These are phyloP conservation scores for Solanum dulcamara DNA, from an alignment of 257 asterid genomes.

Conservation along the genomic window DNA sequence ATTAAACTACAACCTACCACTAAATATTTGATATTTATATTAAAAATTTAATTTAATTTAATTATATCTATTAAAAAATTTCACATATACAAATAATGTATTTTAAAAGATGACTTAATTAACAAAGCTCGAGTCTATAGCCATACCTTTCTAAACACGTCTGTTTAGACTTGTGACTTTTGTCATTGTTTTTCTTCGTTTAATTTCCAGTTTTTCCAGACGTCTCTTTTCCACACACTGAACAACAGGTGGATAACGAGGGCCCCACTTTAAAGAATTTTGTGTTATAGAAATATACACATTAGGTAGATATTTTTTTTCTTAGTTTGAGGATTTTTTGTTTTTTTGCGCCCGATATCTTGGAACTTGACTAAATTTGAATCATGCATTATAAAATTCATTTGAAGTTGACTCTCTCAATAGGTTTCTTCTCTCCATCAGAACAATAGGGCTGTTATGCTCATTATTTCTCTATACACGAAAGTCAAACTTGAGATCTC, in stretches of 20 bases:
- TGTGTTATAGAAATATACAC: background rate
- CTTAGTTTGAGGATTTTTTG: background rate
- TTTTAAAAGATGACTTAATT: fast-evolving
- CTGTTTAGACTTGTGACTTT: background rate
- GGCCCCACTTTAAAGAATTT: background rate
- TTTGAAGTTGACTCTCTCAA: too few relatives aligned
- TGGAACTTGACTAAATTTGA: too few relatives aligned
- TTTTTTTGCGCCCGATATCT: too few relatives aligned
- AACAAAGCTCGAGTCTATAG: background rate
- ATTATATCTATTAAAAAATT: too few relatives aligned
- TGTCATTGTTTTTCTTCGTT: background rate
- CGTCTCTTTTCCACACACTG: background rate
- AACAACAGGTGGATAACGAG: background rate
- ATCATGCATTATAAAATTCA: too few relatives aligned
- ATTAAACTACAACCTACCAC: background rate
- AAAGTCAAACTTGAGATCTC: too few relatives aligned
- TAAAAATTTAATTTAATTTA: too few relatives aligned
- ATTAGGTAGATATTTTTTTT: background rate
- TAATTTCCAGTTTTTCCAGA: background rate
- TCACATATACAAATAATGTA: too few relatives aligned
- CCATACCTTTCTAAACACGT: background rate
- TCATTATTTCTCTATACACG: too few relatives aligned
- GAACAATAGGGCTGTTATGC: too few relatives aligned
- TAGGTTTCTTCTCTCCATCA: too few relatives aligned
- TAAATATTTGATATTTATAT: too few relatives aligned